Percentiles rank a stretch among this genome's conserved stretches.
Evolutionary conservation across 306 rosid genomes (phyloP).

Genomic region (Biancaea sappan): DNA sequence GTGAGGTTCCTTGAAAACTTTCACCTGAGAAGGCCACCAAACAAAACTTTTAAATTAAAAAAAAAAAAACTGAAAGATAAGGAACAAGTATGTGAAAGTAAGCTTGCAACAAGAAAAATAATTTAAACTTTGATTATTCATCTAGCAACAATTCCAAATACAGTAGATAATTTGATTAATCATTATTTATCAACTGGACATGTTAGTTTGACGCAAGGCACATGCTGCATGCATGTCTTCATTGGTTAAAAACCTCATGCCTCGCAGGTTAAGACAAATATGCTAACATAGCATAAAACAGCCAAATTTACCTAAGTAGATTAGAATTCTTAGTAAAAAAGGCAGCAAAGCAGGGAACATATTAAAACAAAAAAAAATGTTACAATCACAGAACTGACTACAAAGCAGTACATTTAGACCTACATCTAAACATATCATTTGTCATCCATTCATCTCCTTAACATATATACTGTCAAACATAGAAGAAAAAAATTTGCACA

Average conservation of each 20-base stretch:
- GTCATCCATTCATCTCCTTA: not conserved
- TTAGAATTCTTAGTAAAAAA: not conserved
- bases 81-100: not conserved
- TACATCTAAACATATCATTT: not conserved
- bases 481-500: not conserved
- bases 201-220: not conserved
- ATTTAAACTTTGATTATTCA: conserved; percentile 1
- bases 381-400: not conserved
- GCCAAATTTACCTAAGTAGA: not conserved
- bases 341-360: not conserved
- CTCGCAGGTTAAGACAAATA: not conserved
- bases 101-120: conserved; percentile 21
- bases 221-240: not conserved
- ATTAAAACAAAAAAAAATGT: not conserved
- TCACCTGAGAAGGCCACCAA: conserved; percentile 69
- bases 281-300: not conserved
- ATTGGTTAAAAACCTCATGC: not conserved
- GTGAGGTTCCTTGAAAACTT: conserved; percentile 82
- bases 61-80: conserved; percentile 1
- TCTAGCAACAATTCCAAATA: not conserved
- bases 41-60: conserved; percentile 26
- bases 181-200: conserved; percentile 1
- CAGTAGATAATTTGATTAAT: not conserved
- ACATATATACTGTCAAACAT: not conserved
- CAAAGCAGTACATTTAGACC: not conserved